Evolutionary conservation across 495 filamentous ascomycete genomes (phyloP), one percentile per base, ranked within the genome.

Genomic region (Tetracladium marchalianum): DNA sequence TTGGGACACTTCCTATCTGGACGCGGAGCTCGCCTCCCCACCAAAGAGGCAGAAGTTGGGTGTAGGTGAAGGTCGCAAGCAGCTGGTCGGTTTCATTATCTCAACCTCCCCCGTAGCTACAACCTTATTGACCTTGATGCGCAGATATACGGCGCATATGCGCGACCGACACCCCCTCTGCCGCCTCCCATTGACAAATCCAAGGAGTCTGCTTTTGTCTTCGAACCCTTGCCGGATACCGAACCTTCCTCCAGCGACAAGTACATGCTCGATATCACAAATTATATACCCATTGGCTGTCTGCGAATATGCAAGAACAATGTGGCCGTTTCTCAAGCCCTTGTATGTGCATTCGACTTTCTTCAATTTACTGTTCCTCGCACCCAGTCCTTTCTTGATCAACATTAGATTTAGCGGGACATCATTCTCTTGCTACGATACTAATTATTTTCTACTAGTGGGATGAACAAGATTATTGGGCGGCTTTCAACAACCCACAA

Each of bases 141-240:
- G 45, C 44, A 59, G 62, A 41, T 27, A 62, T 43, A 16, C 12
- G 38, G 18, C 54, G 41, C 1, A 60, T 33, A 0, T 9, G 22
- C 43, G 44, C 61, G 62, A 11, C 56, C 39, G 0, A 63, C 51
- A 3, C 62, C 62, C 39, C 63, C 62, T 24, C 40, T 40, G n/a
- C 62, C 62, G 10, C 62, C 24, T 0, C 61, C 39, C 39, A 35
- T 61, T 52, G 0, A 58, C 62, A 5, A 42, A 22, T 13, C 58
- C 50, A 22, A 47, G 24, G 2, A 18, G 44, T 2, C 61, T 60
- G 46, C 53, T 46, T 16, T 27, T 37, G 19, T 52, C 41, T 9
- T 17, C 36, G 10, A 63, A 57, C 5, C 47, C 19, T 1, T 66
- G 59, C 0, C 61, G 57, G 11, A 49, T 42, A 0, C 36, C 41